Evolutionary conservation across 2,329 filamentous ascomycete species (phyloP).

Genomic region (Sporothrix brunneoviolacea): DNA sequence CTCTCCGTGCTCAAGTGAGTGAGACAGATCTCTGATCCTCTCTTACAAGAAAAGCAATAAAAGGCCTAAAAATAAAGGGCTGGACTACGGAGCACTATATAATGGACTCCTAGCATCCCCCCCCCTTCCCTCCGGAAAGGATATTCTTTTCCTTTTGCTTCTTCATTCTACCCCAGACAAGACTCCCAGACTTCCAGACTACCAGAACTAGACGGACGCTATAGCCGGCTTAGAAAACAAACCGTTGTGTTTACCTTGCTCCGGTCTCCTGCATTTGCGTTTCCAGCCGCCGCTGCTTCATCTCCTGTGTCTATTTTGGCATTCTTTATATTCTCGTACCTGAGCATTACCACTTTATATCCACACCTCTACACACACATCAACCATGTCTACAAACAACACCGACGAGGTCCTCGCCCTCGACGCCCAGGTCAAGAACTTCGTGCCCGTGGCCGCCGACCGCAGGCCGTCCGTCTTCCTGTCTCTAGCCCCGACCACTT

Average conservation of each 20-base stretch:
- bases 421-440: constrained; percentile 22
- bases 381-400: constrained; percentile 20
- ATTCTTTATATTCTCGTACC: not conserved
- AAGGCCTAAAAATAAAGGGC: not conserved
- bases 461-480: constrained; percentile 39
- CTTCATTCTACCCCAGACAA: not conserved
- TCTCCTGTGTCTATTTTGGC: not conserved
- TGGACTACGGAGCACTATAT: not conserved
- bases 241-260: not conserved
- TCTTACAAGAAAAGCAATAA: not conserved
- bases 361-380: not conserved
- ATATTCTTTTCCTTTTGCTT: constrained; percentile 5
- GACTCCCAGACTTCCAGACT: constrained; percentile 1
- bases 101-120: not conserved
- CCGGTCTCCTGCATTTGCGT: too few relatives aligned
- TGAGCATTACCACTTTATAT: too few relatives aligned
- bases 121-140: not conserved
- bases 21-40: not conserved
- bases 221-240: not conserved
- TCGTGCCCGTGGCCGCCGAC: constrained; percentile 17
- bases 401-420: constrained; percentile 18
- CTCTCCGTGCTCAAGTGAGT: not conserved
- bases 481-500: constrained; percentile 52
- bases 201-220: constrained; percentile 3
- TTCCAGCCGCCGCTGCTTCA: not conserved